Evolutionary conservation across 2,329 filamentous ascomycete genomes (phyloP).

Genomic region (Fusarium hostae): DNA sequence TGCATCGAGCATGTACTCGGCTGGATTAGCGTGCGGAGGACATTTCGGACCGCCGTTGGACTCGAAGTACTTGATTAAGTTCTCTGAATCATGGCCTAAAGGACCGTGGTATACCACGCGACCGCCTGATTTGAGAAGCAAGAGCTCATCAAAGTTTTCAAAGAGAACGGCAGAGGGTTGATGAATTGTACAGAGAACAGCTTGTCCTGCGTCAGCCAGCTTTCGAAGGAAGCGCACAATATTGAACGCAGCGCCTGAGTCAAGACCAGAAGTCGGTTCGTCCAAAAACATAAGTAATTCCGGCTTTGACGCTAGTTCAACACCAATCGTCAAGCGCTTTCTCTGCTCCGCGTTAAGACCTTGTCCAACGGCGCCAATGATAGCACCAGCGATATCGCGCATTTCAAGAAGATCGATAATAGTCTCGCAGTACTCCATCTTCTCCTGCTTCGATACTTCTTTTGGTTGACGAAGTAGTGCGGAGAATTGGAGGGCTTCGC

Average conservation of each 20-base stretch:
- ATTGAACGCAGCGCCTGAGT: conserved; percentile 68
- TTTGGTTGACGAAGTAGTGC: conserved; percentile 71
- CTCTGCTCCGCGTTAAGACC: conserved; percentile 71
- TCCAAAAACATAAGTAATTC: conserved; percentile 73
- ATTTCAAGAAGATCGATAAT: conserved; percentile 77
- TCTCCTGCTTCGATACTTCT: conserved; percentile 67
- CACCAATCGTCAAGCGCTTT: conserved; percentile 66
- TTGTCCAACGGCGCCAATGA: conserved; percentile 67
- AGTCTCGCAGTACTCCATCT: conserved; percentile 74
- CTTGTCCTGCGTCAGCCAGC: conserved; percentile 68
- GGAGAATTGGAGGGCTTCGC: conserved; percentile 73
- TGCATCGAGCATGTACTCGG: conserved; percentile 66
- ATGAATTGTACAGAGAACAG: conserved; percentile 70
- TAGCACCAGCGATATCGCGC: conserved; percentile 72
- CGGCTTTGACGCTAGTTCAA: conserved; percentile 67
- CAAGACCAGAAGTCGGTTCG: conserved; percentile 69
- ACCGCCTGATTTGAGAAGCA: conserved; percentile 65
- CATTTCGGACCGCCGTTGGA: conserved; percentile 61
- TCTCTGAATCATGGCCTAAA: conserved; percentile 60
- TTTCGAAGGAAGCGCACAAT: conserved; percentile 71
- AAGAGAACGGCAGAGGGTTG: conserved; percentile 68
- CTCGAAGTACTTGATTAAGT: conserved; percentile 64
- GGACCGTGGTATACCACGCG: conserved; percentile 65
- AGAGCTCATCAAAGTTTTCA: conserved; percentile 65
- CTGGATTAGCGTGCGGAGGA: conserved; percentile 61